phyloP scores from a whole-genome alignment of 257 asterid species.

The Echites panduratus region DNA sequence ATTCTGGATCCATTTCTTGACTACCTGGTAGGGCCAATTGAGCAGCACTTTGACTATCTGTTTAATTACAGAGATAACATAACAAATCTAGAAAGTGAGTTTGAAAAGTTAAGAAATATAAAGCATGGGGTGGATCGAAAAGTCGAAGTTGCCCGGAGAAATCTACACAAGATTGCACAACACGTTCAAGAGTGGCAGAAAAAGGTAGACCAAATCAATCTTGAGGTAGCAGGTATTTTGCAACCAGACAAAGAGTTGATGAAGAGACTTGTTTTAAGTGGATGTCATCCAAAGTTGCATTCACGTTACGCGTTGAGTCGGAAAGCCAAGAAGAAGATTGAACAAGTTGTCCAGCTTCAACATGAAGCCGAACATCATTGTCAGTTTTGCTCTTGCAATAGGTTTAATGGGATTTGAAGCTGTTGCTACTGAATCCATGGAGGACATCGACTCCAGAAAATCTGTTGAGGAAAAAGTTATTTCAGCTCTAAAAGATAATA shows the following conservation, averaged over 20 bases:
- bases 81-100: neutral
- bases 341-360: constrained; percentile 3
- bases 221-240: neutral
- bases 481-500: constrained; percentile 8
- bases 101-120: neutral
- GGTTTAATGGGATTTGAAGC: neutral
- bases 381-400: neutral
- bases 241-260: neutral
- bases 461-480: constrained; percentile 1
- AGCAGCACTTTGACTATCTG: constrained; percentile 5
- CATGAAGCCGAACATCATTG: neutral
- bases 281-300: constrained; percentile 10
- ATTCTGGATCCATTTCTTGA: constrained; percentile 1
- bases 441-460: constrained; percentile 16
- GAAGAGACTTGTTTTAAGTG: constrained; percentile 4
- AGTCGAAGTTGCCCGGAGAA: neutral
- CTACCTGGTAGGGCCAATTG: neutral
- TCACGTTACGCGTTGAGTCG: constrained; percentile 14
- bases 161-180: neutral
- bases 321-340: constrained; percentile 13
- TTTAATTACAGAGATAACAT: constrained; percentile 6
- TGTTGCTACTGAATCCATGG: neutral
- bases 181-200: constrained; percentile 1
- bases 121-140: constrained; percentile 10
- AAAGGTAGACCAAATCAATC: neutral